Conservation (phyloP, 345 rosid species). For the Sonneratia caseolaris region DNA sequence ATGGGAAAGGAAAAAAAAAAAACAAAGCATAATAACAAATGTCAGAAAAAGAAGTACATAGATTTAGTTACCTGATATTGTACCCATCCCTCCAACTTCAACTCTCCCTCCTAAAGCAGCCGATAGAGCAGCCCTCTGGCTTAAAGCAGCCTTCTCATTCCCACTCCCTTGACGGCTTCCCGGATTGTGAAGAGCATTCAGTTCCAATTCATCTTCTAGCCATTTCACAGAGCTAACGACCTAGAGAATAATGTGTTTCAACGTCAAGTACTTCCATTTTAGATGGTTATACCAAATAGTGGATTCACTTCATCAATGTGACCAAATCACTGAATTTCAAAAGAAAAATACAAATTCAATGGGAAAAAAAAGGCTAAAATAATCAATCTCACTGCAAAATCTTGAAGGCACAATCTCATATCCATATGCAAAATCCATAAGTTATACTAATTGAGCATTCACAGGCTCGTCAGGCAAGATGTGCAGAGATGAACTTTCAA, state of each 20-base stretch:
- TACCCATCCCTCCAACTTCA: conserved; percentile 76
- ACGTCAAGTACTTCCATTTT: neutral
- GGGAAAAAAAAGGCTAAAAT: neutral
- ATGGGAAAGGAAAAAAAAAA: neutral
- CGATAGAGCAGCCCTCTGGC: conserved; percentile 82
- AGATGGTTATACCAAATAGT: neutral
- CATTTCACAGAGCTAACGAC: conserved; percentile 99
- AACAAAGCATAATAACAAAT: conserved; percentile 5
- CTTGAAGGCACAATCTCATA: neutral
- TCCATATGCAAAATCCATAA: neutral
- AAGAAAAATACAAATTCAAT: neutral
- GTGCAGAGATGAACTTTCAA: neutral
- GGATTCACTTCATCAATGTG: neutral
- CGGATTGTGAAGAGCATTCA: conserved; percentile 91
- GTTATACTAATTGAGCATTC: neutral
- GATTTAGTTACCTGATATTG: conserved; percentile 70
- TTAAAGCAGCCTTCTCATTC: conserved; percentile 87
- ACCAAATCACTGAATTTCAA: neutral
- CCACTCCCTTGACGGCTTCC: conserved; percentile 88
- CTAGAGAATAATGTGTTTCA: conserved; percentile 20
- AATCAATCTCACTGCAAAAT: conserved; percentile 2
- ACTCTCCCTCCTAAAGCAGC: conserved; percentile 94
- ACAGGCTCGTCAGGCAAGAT: neutral
- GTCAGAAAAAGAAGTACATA: conserved; percentile 4
- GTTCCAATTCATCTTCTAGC: conserved; percentile 99